Conservation (phyloP, 129 eudicot genomes). For the Flaveria robusta region DNA sequence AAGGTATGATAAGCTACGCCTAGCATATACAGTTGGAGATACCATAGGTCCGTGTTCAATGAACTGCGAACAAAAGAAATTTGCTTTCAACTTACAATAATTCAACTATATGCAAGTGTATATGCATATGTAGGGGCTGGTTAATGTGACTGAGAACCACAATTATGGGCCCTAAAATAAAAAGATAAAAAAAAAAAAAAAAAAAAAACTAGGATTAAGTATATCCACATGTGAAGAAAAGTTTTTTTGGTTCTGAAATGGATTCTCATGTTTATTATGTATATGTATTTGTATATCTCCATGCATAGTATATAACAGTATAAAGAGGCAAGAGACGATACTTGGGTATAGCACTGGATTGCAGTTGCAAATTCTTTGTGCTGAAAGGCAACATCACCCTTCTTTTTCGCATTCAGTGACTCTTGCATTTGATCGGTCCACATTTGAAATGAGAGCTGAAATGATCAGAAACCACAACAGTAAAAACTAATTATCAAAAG, state of each 20-base stretch:
- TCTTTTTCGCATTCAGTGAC: constrained; percentile 53
- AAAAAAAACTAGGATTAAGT: neutral
- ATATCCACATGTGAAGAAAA: neutral
- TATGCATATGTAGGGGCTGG: neutral
- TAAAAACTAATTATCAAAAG: neutral
- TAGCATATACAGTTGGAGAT: constrained; percentile 68
- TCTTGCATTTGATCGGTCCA: constrained; percentile 75
- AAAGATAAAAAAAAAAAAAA: too few relatives aligned
- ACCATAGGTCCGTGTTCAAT: constrained; percentile 61
- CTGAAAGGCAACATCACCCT: constrained; percentile 63
- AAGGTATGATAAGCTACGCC: constrained; percentile 62
- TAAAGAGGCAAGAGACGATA: neutral
- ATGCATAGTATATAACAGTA: neutral
- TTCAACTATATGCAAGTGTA: neutral
- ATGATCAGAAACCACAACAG: neutral
- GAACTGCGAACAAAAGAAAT: constrained; percentile 44
- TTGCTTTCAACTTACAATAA: neutral
- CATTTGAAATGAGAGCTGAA: constrained; percentile 69
- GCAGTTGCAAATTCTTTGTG: constrained; percentile 58
- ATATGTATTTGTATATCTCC: too few relatives aligned
- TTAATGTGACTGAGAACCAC: neutral
- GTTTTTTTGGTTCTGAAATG: neutral
- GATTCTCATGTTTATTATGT: neutral
- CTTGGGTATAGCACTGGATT: constrained; percentile 65
- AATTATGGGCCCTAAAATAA: neutral